phyloP scores from a whole-genome alignment of 768 basidiomycete genomes.

The Tulasnella sp. region DNA sequence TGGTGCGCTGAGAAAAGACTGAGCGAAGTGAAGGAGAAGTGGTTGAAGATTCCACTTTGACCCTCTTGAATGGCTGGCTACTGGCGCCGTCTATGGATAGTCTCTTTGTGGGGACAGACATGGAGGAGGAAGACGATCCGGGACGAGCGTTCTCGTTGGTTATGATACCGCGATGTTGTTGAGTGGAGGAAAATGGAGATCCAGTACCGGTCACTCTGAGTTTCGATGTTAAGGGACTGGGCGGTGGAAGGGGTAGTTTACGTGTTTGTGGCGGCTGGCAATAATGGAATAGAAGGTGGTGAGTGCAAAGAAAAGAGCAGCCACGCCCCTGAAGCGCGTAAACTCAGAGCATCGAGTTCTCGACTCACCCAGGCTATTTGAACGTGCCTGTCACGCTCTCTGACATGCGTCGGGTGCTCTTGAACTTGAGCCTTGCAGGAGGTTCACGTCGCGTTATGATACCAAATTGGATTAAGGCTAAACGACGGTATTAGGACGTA shows the following conservation, averaged over 20 bases:
- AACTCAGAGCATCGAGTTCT: background rate
- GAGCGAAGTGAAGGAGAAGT: too few species aligned
- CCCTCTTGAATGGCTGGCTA: background rate
- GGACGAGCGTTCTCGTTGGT: background rate
- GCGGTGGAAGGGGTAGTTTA: background rate
- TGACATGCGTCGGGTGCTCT: slow-evolving; percentile 4
- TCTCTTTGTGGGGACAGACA: background rate
- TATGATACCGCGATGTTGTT: background rate
- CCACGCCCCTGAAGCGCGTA: background rate
- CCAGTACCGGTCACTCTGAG: background rate
- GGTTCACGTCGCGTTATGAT: background rate
- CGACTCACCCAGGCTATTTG: background rate
- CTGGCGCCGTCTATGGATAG: background rate
- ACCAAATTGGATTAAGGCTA: too few species aligned
- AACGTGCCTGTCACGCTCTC: background rate
- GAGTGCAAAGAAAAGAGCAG: background rate
- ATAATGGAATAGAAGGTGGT: background rate
- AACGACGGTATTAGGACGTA: background rate
- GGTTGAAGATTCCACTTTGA: background rate
- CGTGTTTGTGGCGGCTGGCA: background rate
- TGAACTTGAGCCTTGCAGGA: background rate
- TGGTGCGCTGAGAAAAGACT: background rate
- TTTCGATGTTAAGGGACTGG: background rate
- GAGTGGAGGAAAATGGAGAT: background rate
- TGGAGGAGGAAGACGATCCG: background rate